Evolutionary conservation across 768 basidiomycete genomes (phyloP), one percentile per base, ranked within the genome.

Genomic region (Naganishia vaughanmartiniae): DNA sequence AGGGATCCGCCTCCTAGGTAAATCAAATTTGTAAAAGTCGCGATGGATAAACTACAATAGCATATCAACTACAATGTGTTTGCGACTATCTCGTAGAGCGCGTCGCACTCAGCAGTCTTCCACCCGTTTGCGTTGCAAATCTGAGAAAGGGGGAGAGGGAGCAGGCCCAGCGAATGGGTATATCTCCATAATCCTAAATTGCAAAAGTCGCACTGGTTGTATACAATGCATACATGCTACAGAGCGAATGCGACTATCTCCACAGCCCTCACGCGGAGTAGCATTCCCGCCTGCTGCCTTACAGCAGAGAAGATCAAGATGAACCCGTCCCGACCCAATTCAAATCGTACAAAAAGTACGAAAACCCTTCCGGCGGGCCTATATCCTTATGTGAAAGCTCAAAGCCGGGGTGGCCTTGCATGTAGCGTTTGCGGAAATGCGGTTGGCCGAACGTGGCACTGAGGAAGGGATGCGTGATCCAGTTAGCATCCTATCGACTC

Each of bases 371-470:
- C 14, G 74, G 74, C 15, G 80, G 80, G 0, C 80, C 80, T 34
- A 79, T 76, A 48, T 79, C 78, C 30, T 67, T 69, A 56, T 76
- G 71, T 3, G 77, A 72, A 21, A 79, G 53, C 7, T 65, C 67
- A 67, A 74, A 81, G 24, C 74, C 71, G 4, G 72, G 70, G 33
- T 78, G 71, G 68, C 74, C 72, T 9, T 72, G 68, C 69, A 80
- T 70, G 67, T 80, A 80, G 57, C 81, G 73, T 72, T 77, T 78
- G 21, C 81, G 72, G 71, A 82, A 82, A 69, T 82, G 81, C 15
- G 81, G 81, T 71, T 81, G 81, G 24, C 80, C 81, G 51, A 81
- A 82, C 0, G 80, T 82, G 36, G 80, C 75, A 72, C 76, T 76
- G 65, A 12, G 24, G 34, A 34, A 19, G 56, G 26, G 33, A 60